Base-by-base conservation (phyloP, 768 basidiomycete genomes). In the Leccinum boreale region DNA sequence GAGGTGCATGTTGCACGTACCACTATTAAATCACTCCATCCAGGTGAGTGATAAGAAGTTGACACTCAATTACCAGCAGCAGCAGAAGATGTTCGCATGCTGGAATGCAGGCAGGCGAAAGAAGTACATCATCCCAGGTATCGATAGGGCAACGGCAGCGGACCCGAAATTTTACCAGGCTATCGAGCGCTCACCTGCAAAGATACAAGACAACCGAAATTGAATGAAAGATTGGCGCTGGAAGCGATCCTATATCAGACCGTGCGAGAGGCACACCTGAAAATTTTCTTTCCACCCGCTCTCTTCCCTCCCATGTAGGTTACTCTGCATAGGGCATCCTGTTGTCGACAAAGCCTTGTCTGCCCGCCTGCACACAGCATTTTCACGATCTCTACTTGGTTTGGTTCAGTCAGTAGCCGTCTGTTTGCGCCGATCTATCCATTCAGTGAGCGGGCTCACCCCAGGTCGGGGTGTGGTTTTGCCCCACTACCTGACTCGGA, bases 41-140 rank as follows among this genome's bases (percentile, higher is more conserved):
- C 17, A 28, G 36, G 31, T 23, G 48, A 42, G 31, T n/a, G 12
- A 7, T 24, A 44, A 50, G 15, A 23, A 44, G 33, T 44, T 14
- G 9, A 12, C 23, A 6, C 15, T 42, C 10, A 4, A 12, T 4
- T 29, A 5, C 12, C 3, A 14, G 19, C 23, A 21, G 10, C 12
- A 4, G 42, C n/a, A 17, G 44, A 29, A 51, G 47, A 23, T n/a
- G 14, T 48, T 61, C 45, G 10, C 50, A 52, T 33, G 55, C 17
- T 50, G n/a, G 15, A 44, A 35, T 19, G 19, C 5, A 44, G 54
- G 62, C 46, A 62, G 53, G 60, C 47, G 49, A 62, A 51, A 36
- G 46, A 60, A 57, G 47, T 4, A 4, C 26, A 5, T 47, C 48
- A 33, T 63, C 31, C 51, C 39, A 48, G 39, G 14, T 44, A 45